Evolutionary conservation across 2,329 filamentous ascomycete species (phyloP).

Genomic region (Nothophoma quercina): DNA sequence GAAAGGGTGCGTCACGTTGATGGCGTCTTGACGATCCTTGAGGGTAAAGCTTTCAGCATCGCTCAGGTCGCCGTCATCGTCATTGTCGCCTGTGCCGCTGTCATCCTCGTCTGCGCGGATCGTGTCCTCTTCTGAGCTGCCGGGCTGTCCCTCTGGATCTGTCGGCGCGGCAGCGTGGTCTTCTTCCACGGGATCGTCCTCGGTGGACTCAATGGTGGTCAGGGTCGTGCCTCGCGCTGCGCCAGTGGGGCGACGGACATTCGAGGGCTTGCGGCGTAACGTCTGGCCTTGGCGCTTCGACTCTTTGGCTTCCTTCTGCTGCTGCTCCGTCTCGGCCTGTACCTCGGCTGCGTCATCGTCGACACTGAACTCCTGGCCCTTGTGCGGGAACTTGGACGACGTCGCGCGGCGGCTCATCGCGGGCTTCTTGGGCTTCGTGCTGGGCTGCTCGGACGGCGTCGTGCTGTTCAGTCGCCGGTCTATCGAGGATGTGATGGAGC

Average conservation of each 20-base stretch:
- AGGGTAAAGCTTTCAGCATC: slow-evolving; percentile 98
- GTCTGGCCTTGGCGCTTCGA: slow-evolving; percentile 41
- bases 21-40: slow-evolving; percentile 94
- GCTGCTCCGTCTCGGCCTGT: slow-evolving; percentile 42
- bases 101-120: slow-evolving; percentile 48
- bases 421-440: slow-evolving; percentile 69
- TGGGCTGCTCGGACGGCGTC: slow-evolving; percentile 28
- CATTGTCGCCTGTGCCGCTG: slow-evolving; percentile 61
- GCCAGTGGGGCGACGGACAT: slow-evolving; percentile 54
- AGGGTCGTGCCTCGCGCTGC: slow-evolving; percentile 56
- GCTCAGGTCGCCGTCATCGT: slow-evolving; percentile 73
- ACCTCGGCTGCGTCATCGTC: slow-evolving; percentile 88
- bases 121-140: slow-evolving; percentile 49
- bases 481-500: slow-evolving; percentile 46
- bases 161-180: slow-evolving; percentile 32
- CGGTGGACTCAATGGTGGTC: slow-evolving; percentile 58
- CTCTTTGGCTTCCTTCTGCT: slow-evolving; percentile 20
- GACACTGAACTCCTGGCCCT: slow-evolving; percentile 86
- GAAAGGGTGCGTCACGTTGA: slow-evolving; percentile 98
- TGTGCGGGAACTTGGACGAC: slow-evolving; percentile 76
- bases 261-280: slow-evolving; percentile 60
- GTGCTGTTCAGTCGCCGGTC: slow-evolving; percentile 38
- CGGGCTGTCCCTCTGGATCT: slow-evolving; percentile 34
- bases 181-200: slow-evolving; percentile 55
- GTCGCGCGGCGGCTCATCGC: slow-evolving; percentile 76